phyloP scores from a whole-genome alignment of 2,329 filamentous ascomycete species.

The Colletotrichum filicis region DNA sequence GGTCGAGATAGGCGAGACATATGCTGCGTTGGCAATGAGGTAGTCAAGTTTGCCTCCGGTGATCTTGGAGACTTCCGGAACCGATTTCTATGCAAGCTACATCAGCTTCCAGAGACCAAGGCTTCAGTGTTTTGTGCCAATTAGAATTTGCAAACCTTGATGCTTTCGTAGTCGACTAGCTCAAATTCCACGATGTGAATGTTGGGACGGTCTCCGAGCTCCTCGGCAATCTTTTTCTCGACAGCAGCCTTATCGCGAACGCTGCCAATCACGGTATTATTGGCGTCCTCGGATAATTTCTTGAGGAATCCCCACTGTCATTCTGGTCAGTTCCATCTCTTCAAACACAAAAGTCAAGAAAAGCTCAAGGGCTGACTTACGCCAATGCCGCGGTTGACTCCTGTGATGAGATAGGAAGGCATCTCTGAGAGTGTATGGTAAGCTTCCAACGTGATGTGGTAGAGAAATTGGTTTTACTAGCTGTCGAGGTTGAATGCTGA shows the following conservation, averaged over 20 bases:
- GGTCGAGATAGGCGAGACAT: constrained; percentile 43
- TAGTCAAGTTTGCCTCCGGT: constrained; percentile 58
- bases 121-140: background rate
- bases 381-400: constrained; percentile 9
- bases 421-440: background rate
- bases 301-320: constrained; percentile 5
- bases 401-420: constrained; percentile 13
- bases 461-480: too few species aligned
- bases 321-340: background rate
- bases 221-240: constrained; percentile 53
- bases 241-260: constrained; percentile 58
- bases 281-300: constrained; percentile 50
- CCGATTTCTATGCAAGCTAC: background rate
- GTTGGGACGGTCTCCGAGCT: constrained; percentile 52
- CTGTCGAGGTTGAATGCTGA: too few species aligned
- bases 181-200: constrained; percentile 55
- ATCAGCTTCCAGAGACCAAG: background rate
- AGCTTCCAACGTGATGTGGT: too few species aligned
- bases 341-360: too few species aligned
- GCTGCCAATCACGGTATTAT: constrained; percentile 58
- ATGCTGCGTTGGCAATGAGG: constrained; percentile 62
- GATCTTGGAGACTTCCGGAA: constrained; percentile 42
- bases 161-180: constrained; percentile 49
- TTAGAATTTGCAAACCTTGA: constrained; percentile 44
- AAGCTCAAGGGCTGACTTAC: background rate